A percentile compares a stretch with the other conserved stretches of the same genome.
Conservation (phyloP, 2,329 filamentous ascomycete genomes). For the Aspergillus sp. region DNA sequence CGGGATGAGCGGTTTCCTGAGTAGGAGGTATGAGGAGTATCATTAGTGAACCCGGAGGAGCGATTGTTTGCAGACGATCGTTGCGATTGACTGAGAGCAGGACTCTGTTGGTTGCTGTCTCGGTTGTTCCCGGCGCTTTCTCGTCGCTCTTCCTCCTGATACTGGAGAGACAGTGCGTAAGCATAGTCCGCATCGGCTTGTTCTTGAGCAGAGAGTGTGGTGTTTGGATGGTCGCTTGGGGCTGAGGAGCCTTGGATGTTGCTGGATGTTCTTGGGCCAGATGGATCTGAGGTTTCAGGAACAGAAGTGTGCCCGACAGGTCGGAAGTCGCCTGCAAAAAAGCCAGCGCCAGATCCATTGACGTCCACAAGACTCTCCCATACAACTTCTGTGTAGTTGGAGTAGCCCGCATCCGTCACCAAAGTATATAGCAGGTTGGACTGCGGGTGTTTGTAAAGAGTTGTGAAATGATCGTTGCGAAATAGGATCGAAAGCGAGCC, state of each 20-base stretch:
- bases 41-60: background rate
- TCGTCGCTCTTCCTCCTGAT: constrained; percentile 88
- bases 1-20: constrained; percentile 26
- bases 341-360: constrained; percentile 76
- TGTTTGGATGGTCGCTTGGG: constrained; percentile 13
- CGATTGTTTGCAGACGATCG: background rate
- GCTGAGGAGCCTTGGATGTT: constrained; percentile 13
- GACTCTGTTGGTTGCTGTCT: constrained; percentile 16
- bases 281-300: constrained; percentile 26
- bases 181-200: constrained; percentile 72
- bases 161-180: constrained; percentile 83
- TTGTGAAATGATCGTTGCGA: constrained; percentile 96
- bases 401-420: constrained; percentile 91
- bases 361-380: constrained; percentile 94
- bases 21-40: constrained; percentile 15
- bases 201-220: constrained; percentile 55
- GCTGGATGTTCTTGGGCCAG: constrained; percentile 28
- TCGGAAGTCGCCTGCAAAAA: constrained; percentile 87
- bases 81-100: background rate
- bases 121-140: constrained; percentile 51
- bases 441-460: constrained; percentile 82
- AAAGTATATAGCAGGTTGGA: constrained; percentile 75
- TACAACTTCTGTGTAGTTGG: constrained; percentile 82
- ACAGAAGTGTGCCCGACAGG: constrained; percentile 65
- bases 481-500: constrained; percentile 89